Percentiles rank a stretch among this genome's conserved stretches.
Evolutionary conservation across 192 early-diverging fungal species (phyloP).

Genomic region (Kappamyces sp.): DNA sequence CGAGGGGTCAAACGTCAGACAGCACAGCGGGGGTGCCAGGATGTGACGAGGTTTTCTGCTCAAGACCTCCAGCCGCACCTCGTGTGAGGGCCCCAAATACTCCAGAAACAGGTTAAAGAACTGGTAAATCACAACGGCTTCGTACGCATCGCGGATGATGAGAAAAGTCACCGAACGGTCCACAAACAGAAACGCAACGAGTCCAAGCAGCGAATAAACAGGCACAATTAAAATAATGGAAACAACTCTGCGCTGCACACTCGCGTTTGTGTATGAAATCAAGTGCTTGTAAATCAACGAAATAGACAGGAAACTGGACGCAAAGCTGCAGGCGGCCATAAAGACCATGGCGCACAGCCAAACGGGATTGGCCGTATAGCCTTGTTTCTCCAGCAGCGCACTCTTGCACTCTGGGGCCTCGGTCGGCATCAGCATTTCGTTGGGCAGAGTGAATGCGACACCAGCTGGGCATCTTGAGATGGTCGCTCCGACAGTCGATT

Average conservation of each 20-base stretch:
- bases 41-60: conserved; percentile 26
- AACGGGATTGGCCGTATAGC: no score
- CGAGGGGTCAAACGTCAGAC: conserved; percentile 48
- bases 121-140: conserved; percentile 59
- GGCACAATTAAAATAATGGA: conserved; percentile 65
- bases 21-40: conserved; percentile 55
- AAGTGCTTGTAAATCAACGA: conserved; percentile 13
- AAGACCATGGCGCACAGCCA: no score
- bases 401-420: no score
- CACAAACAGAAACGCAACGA: conserved; percentile 57
- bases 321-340: no score
- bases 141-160: conserved; percentile 60
- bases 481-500: no score
- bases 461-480: no score
- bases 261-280: conserved; percentile 4
- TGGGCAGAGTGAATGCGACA: no score
- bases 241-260: conserved; percentile 17
- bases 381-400: no score
- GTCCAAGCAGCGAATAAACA: conserved; percentile 57
- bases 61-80: conserved; percentile 31
- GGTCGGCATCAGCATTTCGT: no score
- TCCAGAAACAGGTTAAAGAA: conserved; percentile 63
- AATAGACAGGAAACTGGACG: no score
- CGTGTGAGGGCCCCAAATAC: conserved; percentile 45
- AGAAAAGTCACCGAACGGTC: conserved; percentile 51